phyloP scores from a whole-genome alignment of 2,329 filamentous ascomycete species.

The Exophiala phaeomuriformis region DNA sequence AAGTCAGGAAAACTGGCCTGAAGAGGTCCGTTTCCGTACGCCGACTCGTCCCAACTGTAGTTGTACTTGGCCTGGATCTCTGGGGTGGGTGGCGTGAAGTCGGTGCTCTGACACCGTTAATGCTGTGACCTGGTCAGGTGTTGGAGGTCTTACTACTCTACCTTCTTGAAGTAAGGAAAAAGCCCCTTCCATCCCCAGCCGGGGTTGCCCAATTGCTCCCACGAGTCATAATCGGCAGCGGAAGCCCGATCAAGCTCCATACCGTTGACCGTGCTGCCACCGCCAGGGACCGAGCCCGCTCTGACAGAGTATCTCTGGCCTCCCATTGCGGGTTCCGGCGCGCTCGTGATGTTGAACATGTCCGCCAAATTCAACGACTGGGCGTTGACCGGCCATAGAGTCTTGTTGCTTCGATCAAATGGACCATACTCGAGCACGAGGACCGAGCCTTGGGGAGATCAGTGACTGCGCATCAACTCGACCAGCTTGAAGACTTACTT shows the following conservation, averaged over 20 bases:
- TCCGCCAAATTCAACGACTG: slow-evolving; percentile 21
- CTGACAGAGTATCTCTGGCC: slow-evolving; percentile 28
- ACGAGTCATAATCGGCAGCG: slow-evolving; percentile 36
- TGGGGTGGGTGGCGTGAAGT: slow-evolving; percentile 36
- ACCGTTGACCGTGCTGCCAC: slow-evolving; percentile 36
- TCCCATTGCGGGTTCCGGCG: slow-evolving; percentile 29
- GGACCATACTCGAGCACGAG: slow-evolving; percentile 23
- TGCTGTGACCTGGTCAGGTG: background rate
- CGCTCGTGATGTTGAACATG: slow-evolving; percentile 31
- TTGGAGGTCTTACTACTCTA: slow-evolving; percentile 10
- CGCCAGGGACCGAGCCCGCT: slow-evolving; percentile 35
- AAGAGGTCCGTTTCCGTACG: slow-evolving; percentile 44
- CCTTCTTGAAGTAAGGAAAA: slow-evolving; percentile 43
- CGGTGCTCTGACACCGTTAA: slow-evolving; percentile 28
- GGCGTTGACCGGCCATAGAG: slow-evolving; percentile 13
- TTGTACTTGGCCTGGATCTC: slow-evolving; percentile 32
- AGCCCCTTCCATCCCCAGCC: slow-evolving; percentile 39
- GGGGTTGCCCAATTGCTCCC: slow-evolving; percentile 37
- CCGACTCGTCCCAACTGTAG: slow-evolving; percentile 34
- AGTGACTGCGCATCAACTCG: background rate
- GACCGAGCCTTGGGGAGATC: slow-evolving; percentile 15
- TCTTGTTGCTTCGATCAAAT: slow-evolving; percentile 21
- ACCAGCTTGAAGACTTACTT: background rate
- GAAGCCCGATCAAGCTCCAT: slow-evolving; percentile 22
- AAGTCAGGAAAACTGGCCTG: slow-evolving; percentile 41